These are phyloP conservation scores for Aspergillus ochraceoroseus DNA, from an alignment of 2,329 filamentous ascomycete species.

Conservation along the genomic window DNA sequence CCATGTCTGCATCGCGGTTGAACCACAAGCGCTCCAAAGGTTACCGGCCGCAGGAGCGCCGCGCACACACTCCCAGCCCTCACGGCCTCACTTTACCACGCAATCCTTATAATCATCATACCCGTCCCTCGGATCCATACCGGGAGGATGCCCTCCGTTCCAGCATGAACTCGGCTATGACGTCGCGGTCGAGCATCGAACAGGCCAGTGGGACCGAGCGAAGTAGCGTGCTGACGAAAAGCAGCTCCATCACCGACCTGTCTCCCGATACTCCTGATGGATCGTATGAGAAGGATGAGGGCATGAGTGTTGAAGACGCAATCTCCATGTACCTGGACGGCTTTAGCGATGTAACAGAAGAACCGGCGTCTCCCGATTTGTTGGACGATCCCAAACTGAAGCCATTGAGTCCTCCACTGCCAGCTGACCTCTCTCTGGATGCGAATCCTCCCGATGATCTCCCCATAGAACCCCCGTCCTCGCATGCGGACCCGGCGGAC, in stretches of 20 bases:
- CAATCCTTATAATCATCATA: slow-evolving; percentile 28
- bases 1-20: slow-evolving; percentile 36
- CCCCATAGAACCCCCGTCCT: slow-evolving; percentile 14
- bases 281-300: slow-evolving; percentile 52
- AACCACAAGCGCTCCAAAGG: slow-evolving; percentile 28
- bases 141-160: slow-evolving; percentile 44
- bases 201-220: slow-evolving; percentile 66
- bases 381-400: slow-evolving; percentile 31
- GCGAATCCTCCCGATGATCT: slow-evolving; percentile 23
- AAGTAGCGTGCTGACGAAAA: slow-evolving; percentile 75
- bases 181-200: slow-evolving; percentile 55
- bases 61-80: slow-evolving; percentile 25
- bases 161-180: slow-evolving; percentile 58
- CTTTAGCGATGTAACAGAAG: slow-evolving; percentile 47
- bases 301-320: slow-evolving; percentile 57
- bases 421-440: slow-evolving; percentile 26
- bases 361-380: slow-evolving; percentile 33
- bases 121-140: slow-evolving; percentile 30
- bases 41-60: slow-evolving; percentile 26
- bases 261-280: slow-evolving; percentile 60
- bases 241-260: slow-evolving; percentile 65
- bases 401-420: slow-evolving; percentile 27
- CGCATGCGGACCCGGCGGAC: slow-evolving; percentile 13
- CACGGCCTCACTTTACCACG: slow-evolving; percentile 30
- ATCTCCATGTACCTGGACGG: slow-evolving; percentile 58